Base-by-base conservation (phyloP, 139 green algal genomes). In the Chlorella vulgaris region DNA sequence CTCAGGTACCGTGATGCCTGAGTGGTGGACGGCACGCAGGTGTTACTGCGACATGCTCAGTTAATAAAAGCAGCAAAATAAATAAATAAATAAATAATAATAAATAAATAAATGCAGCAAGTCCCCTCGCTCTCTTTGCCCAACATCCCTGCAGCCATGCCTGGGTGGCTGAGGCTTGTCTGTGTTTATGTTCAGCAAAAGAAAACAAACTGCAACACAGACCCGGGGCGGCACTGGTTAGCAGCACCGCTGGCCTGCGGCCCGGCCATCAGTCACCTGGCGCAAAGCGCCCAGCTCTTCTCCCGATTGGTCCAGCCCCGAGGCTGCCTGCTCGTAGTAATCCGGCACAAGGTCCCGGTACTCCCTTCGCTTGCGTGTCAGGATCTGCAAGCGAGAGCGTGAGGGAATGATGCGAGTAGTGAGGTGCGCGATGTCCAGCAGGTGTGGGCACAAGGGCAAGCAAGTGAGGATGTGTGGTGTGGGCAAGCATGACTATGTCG, bases 361-460 rank as follows among this genome's bases (percentile, higher is more conserved):
- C 86, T 99, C 96, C 1, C 80, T 82, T 29, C 96, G 90, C 87
- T 97, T 97, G 53, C 94, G 86, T 0, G 70, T 83, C 74, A 98
- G 69, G 39, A 93, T 93, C 35, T 81, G 86, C 67, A 88, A 55
- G 47, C 55, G n/a, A 31, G 55, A 15, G n/a, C 15, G 55, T 65
- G 55, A 8, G 21, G 55, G 15, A 21, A 21, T n/a, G 55, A 65
- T 65, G 55, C 18, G 18, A 29, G 55, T 65, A 21, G 22, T 21
- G n/a, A 29, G 15, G 8, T 65, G 55, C 15, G 15, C 18, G 55
- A 21, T 65, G n/a, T 8, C 47, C 60, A 31, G n/a, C n/a, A n/a
- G n/a, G n/a, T n/a, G n/a, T n/a, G n/a, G n/a, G n/a, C n/a, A n/a
- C n/a, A n/a, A n/a, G n/a, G n/a, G n/a, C n/a, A n/a, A n/a, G n/a